phyloP scores from a whole-genome alignment of 2,329 filamentous ascomycete genomes.

The Hypoxylon sp. region DNA sequence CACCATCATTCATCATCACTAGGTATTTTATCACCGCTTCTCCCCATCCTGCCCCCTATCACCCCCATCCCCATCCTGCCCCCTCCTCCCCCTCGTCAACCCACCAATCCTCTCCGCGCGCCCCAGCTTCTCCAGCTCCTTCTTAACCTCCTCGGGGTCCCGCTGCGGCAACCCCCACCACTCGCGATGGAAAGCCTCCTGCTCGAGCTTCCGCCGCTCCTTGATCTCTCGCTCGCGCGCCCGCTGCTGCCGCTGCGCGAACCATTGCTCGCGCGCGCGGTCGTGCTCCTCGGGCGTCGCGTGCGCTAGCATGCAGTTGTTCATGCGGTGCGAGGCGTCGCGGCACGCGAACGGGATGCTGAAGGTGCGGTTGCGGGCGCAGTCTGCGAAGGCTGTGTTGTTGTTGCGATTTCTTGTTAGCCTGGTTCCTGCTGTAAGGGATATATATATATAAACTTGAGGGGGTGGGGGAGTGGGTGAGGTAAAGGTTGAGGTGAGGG shows the following conservation, averaged over 20 bases:
- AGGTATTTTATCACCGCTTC: neutral
- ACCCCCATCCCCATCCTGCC: slow-evolving; percentile 10
- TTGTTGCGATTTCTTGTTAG: neutral
- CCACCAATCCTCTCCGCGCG: slow-evolving; percentile 71
- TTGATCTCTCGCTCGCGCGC: slow-evolving; percentile 76
- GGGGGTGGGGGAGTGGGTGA: too few species aligned
- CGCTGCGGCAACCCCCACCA: slow-evolving; percentile 76
- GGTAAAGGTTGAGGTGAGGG: neutral
- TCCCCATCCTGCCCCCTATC: slow-evolving; percentile 14
- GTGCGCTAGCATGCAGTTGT: slow-evolving; percentile 90
- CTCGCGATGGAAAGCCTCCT: slow-evolving; percentile 76
- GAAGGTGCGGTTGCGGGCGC: slow-evolving; percentile 87
- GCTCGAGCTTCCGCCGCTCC: slow-evolving; percentile 70
- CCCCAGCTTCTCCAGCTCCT: slow-evolving; percentile 67
- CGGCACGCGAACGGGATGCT: slow-evolving; percentile 91
- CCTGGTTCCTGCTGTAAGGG: neutral
- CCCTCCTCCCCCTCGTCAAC: slow-evolving; percentile 15
- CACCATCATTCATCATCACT: neutral
- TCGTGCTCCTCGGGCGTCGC: slow-evolving; percentile 90
- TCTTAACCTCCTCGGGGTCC: slow-evolving; percentile 65
- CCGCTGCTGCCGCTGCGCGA: slow-evolving; percentile 80
- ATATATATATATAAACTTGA: too few species aligned
- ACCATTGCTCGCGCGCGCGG: slow-evolving; percentile 93
- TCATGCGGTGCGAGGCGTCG: slow-evolving; percentile 86
- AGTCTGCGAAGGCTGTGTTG: slow-evolving; percentile 85